Evolutionary conservation across 1,139 yeast genomes (phyloP).

Genomic region (Suhomyces bokatorum): DNA sequence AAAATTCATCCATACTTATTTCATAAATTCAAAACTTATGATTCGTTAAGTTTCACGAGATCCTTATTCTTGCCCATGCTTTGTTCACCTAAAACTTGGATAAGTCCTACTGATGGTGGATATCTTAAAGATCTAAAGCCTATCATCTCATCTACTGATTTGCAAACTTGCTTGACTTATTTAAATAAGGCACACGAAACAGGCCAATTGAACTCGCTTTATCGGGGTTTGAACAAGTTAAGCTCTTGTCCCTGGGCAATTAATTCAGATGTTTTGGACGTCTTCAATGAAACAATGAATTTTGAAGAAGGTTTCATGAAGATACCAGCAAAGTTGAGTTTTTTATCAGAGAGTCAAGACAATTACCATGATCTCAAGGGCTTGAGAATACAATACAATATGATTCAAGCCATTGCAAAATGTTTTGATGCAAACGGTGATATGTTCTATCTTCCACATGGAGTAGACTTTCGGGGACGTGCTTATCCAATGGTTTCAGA

Average conservation of each 20-base stretch:
- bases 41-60: slow-evolving; percentile 17
- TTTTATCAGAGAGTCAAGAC: slow-evolving; percentile 3
- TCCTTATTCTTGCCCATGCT: slow-evolving; percentile 40
- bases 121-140: slow-evolving; percentile 29
- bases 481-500: slow-evolving; percentile 42
- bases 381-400: slow-evolving; percentile 25
- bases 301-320: slow-evolving; percentile 28
- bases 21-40: slow-evolving; percentile 18
- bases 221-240: slow-evolving; percentile 31
- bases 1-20: slow-evolving; percentile 29
- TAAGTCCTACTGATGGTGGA: slow-evolving; percentile 37
- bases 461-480: slow-evolving; percentile 45
- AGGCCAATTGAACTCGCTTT: slow-evolving; percentile 38
- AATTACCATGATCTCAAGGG: slow-evolving; percentile 20
- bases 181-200: slow-evolving; percentile 29
- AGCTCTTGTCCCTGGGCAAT: slow-evolving; percentile 41
- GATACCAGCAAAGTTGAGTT: slow-evolving; percentile 27
- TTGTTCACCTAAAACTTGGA: slow-evolving; percentile 42
- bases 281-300: slow-evolving; percentile 26
- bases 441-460: slow-evolving; percentile 41
- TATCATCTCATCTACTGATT: slow-evolving; percentile 26
- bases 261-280: slow-evolving; percentile 26
- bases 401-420: slow-evolving; percentile 26
- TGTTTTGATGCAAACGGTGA: slow-evolving; percentile 37
- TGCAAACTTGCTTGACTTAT: slow-evolving; percentile 20